These are phyloP conservation scores for Saccharomyces hybrid DNA, from an alignment of 1,139 yeast genomes.

Conservation along the genomic window DNA sequence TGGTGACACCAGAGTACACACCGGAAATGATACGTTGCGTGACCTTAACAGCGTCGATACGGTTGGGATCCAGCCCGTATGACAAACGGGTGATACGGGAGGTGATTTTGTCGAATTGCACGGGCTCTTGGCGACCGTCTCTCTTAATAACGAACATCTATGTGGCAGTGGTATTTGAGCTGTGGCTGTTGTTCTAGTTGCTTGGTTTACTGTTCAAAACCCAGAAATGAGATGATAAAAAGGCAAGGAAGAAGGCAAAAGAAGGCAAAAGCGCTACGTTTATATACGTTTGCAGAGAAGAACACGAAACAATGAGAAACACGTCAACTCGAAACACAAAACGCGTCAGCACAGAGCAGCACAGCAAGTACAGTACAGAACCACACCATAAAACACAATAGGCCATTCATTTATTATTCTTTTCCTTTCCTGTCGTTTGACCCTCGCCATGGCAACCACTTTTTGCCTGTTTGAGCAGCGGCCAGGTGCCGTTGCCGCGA, in stretches of 20 bases:
- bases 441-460: conserved; percentile 1
- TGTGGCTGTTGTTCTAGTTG: not conserved
- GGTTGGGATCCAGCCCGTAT: conserved; percentile 75
- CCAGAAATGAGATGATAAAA: not conserved
- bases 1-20: conserved; percentile 92
- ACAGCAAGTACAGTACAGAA: too few species aligned
- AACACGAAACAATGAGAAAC: not conserved
- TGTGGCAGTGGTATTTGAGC: not conserved
- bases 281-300: not conserved
- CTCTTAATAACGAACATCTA: conserved; percentile 35
- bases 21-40: conserved; percentile 87
- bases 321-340: not conserved
- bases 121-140: conserved; percentile 82
- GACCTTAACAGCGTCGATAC: conserved; percentile 82
- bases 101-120: conserved; percentile 69
- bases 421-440: not conserved
- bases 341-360: not conserved
- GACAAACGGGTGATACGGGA: conserved; percentile 62
- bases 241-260: not conserved
- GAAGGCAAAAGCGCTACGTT: not conserved
- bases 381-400: not conserved
- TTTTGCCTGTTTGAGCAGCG: not conserved
- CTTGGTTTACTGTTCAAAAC: not conserved
- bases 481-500: not conserved
- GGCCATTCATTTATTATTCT: not conserved